Evolutionary conservation across 306 rosid genomes (phyloP), one percentile per base, ranked within the genome.

Genomic region (Delonix regia): DNA sequence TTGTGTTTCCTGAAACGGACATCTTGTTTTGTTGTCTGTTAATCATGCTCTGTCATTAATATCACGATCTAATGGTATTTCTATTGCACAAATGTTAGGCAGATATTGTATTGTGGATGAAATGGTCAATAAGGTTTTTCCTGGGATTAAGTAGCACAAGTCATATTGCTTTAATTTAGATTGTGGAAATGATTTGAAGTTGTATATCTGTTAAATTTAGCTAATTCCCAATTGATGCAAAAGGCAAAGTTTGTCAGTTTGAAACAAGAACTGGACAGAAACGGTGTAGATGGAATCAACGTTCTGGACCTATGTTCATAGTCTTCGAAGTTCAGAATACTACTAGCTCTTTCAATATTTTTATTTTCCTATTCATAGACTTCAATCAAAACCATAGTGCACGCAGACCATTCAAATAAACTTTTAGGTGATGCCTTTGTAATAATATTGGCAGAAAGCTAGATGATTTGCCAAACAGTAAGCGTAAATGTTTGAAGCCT

Each of bases 401-500:
- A 30, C 19, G 51, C 71, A 2, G 25, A 28, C 13, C 34, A 42
- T 52, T 73, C 67, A 69, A 27, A 38, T 62, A 33, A 62, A 51
- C 48, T 30, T 61, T 52, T 56, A 60, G 56, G 62, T 86, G 85
- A 52, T 48, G 28, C 52, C 21, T 82, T 49, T 81, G 2, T 34
- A 5, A 66, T 41, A 41, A 66, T 66, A 21, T 66, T 45, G 24
- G 83, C 89, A 94, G 97, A 85, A 91, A 87, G 78, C 12, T 84
- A 59, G 90, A 89, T 62, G 89, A 81, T 55, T 73, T 80, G 72
- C 57, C 89, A 59, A 84, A 85, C 65, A 53, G 80, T 68, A 92
- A 84, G 19, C 92, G 92, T 42, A 88, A 91, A 81, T 86, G 78
- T 12, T 75, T 89, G 64, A 92, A 84, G 81, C 99, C 97, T 64